phyloP scores from a whole-genome alignment of 495 filamentous ascomycete species.

The Penicillium taxi region DNA sequence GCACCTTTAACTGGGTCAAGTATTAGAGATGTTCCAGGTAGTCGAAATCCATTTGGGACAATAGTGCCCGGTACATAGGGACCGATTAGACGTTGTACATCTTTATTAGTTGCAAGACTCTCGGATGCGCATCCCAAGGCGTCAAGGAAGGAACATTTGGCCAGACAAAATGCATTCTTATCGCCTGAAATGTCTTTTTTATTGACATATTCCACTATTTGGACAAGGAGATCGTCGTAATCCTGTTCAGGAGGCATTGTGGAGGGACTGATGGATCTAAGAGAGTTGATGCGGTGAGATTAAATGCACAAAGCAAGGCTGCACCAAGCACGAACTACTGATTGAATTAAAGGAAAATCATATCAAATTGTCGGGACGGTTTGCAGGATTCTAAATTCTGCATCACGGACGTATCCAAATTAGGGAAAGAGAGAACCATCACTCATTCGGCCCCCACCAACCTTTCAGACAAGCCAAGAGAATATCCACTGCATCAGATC shows the following conservation, averaged over 20 bases:
- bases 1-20: constrained; percentile 37
- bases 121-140: constrained; percentile 36
- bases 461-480: too few species aligned
- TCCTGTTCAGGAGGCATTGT: too few species aligned
- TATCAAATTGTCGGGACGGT: too few species aligned
- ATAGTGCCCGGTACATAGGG: constrained; percentile 18
- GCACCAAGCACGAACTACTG: too few species aligned
- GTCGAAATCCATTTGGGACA: constrained; percentile 30
- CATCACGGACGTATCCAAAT: too few species aligned
- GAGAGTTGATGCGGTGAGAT: too few species aligned
- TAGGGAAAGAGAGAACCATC: too few species aligned
- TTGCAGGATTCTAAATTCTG: too few species aligned
- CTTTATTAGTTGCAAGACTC: constrained; percentile 18
- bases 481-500: neutral
- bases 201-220: neutral
- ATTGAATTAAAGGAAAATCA: too few species aligned
- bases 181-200: neutral
- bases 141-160: constrained; percentile 23
- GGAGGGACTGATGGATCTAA: too few species aligned
- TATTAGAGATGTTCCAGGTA: constrained; percentile 33
- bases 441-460: too few species aligned
- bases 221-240: neutral
- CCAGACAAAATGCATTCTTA: neutral
- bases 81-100: constrained; percentile 19
- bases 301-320: too few species aligned